Percentiles rank a stretch among this genome's conserved stretches.
Conservation (phyloP, 2,329 filamentous ascomycete species). For the Cercospora berteroae region DNA sequence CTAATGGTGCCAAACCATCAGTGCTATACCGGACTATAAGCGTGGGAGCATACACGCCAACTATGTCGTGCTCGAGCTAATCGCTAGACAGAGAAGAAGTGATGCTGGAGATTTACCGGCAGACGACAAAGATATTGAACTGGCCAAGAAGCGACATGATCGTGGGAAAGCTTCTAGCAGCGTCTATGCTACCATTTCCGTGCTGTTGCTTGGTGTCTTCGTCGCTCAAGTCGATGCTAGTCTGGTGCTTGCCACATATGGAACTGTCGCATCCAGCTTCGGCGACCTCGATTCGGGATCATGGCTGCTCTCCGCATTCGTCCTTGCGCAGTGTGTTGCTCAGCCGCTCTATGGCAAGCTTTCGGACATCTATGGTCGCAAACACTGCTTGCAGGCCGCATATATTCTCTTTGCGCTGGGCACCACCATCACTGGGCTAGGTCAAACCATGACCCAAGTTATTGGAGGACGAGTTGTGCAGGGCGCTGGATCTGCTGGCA, state of each 20-base stretch:
- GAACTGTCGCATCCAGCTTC: slow-evolving; percentile 51
- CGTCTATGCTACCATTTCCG: slow-evolving; percentile 33
- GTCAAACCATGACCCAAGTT: slow-evolving; percentile 40
- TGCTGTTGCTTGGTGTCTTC: slow-evolving; percentile 56
- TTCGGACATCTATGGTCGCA: slow-evolving; percentile 48
- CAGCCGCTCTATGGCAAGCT: slow-evolving; percentile 48
- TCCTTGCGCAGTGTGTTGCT: slow-evolving; percentile 43
- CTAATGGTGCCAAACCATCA: slow-evolving; percentile 12
- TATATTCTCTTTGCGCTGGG: slow-evolving; percentile 46
- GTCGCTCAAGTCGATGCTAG: slow-evolving; percentile 64
- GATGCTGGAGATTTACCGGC: slow-evolving; percentile 25
- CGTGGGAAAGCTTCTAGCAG: slow-evolving; percentile 14
- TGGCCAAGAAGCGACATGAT: slow-evolving; percentile 11
- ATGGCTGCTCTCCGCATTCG: slow-evolving; percentile 48
- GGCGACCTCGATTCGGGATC: slow-evolving; percentile 42
- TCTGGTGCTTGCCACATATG: slow-evolving; percentile 65
- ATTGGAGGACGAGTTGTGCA: slow-evolving; percentile 44
- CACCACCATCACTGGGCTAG: slow-evolving; percentile 43
- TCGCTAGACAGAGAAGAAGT: slow-evolving; percentile 15
- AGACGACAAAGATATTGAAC: slow-evolving; percentile 28
- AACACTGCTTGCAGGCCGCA: slow-evolving; percentile 40
- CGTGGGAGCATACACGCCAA: slow-evolving; percentile 12
- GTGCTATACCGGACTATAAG: slow-evolving; percentile 26
- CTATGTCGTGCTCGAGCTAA: slow-evolving; percentile 1
- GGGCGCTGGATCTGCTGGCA: slow-evolving; percentile 48